A percentile compares a stretch with the other conserved stretches of the same genome.
phyloP scores from a whole-genome alignment of 352 stramenopile genomes.

The Phytophthora colocasiae region DNA sequence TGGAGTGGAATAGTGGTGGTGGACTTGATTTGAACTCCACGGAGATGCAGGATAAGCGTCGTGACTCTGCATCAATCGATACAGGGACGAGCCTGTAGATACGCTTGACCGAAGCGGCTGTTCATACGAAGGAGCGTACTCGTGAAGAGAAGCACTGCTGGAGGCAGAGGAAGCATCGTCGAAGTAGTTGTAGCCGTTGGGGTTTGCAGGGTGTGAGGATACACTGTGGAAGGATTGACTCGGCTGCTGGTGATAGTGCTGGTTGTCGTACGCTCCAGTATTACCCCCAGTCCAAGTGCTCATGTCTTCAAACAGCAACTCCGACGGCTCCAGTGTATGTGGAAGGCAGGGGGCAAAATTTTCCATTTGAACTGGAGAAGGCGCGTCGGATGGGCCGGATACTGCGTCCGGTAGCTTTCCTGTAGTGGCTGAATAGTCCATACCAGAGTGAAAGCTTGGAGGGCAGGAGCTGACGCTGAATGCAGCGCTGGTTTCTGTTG shows the following conservation, averaged over 20 bases:
- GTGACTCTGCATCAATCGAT: conserved; percentile 27
- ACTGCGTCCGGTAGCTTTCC: conserved; percentile 20
- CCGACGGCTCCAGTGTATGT: conserved; percentile 36
- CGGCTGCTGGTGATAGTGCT: conserved; percentile 33
- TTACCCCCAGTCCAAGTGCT: conserved; percentile 29
- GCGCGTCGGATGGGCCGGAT: conserved; percentile 23
- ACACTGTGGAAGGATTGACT: conserved; percentile 29
- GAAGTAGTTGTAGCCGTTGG: conserved; percentile 24
- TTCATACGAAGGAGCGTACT: conserved; percentile 29
- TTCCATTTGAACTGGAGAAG: conserved; percentile 53
- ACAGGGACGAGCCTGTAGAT: conserved; percentile 16
- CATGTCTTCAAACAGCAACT: conserved; percentile 55
- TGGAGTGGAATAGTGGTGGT: conserved; percentile 18
- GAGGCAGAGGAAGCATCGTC: conserved; percentile 9
- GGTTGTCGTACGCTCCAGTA: conserved; percentile 27
- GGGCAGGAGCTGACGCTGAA: conserved; percentile 21
- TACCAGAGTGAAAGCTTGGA: conserved; percentile 22
- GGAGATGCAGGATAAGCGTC: conserved; percentile 6
- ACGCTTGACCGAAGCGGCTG: conserved; percentile 13
- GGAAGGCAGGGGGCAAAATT: conserved; percentile 45
- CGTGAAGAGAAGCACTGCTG: conserved; percentile 16
- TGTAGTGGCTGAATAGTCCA: conserved; percentile 10
- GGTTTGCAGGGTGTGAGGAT: conserved; percentile 9
- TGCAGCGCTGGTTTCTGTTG: conserved; percentile 15
- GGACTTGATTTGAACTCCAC: conserved; percentile 26